Conservation (phyloP, 2,329 filamentous ascomycete species). For the Xylaria sp. region DNA sequence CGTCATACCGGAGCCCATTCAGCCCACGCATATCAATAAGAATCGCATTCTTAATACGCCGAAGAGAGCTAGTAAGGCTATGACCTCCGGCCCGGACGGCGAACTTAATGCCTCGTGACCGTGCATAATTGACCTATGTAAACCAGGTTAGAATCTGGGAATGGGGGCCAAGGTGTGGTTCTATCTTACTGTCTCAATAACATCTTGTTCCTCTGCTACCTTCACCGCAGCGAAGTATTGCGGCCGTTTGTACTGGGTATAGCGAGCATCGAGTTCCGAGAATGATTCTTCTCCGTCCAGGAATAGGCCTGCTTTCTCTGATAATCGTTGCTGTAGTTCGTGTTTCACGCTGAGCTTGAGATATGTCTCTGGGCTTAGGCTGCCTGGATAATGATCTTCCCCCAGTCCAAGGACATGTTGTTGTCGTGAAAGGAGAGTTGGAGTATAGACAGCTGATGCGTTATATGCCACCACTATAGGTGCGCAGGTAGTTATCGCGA, state of each 20-base stretch:
- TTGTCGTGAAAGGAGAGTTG: neutral
- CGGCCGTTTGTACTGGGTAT: slow-evolving; percentile 21
- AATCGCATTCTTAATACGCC: slow-evolving; percentile 2
- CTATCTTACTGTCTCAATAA: slow-evolving; percentile 17
- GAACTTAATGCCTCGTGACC: slow-evolving; percentile 11
- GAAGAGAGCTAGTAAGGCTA: slow-evolving; percentile 9
- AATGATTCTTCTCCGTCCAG: slow-evolving; percentile 14
- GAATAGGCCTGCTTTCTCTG: neutral
- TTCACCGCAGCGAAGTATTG: slow-evolving; percentile 10
- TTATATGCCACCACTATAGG: neutral
- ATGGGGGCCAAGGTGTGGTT: neutral
- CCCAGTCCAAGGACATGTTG: neutral
- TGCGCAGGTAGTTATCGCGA: neutral
- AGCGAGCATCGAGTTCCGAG: neutral
- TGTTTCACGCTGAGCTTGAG: slow-evolving; percentile 1
- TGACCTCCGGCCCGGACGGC: slow-evolving; percentile 7
- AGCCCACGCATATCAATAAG: slow-evolving; percentile 13
- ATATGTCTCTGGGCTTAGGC: neutral
- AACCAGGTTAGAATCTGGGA: neutral
- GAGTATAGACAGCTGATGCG: neutral
- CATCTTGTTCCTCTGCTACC: slow-evolving; percentile 16
- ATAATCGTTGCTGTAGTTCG: slow-evolving; percentile 8
- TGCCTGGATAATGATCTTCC: neutral
- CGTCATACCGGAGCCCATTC: neutral
- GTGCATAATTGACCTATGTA: slow-evolving; percentile 15